A percentile compares a stretch with the other conserved stretches of the same genome.
phyloP scores from a whole-genome alignment of 257 asterid genomes.

The Primulina eburnea region DNA sequence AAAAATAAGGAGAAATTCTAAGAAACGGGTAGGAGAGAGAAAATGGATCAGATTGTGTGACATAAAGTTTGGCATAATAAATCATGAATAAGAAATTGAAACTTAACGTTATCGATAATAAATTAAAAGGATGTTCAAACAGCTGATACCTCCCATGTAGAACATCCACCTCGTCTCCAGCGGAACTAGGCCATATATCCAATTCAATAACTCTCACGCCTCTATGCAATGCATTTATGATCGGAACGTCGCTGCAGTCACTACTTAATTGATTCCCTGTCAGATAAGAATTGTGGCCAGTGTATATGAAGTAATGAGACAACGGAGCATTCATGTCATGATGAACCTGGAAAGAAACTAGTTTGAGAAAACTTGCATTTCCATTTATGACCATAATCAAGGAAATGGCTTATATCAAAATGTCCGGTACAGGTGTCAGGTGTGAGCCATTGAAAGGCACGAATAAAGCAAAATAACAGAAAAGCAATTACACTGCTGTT shows the following conservation, averaged over 20 bases:
- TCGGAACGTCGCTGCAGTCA: conserved; percentile 46
- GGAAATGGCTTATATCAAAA: not conserved
- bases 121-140: not conserved
- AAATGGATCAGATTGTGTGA: not conserved
- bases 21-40: not conserved
- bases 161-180: conserved; percentile 33
- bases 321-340: conserved; percentile 56
- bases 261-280: conserved; percentile 57
- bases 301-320: conserved; percentile 60
- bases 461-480: not conserved
- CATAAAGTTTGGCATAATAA: not conserved
- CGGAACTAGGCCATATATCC: conserved; percentile 47
- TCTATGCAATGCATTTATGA: conserved; percentile 33
- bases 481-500: not conserved
- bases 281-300: conserved; percentile 55
- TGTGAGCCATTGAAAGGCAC: not conserved
- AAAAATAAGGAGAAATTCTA: not conserved
- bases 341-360: conserved; percentile 36
- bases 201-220: conserved; percentile 52
- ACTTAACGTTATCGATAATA: not conserved
- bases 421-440: not conserved
- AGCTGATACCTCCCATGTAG: conserved; percentile 42
- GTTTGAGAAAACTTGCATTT: not conserved
- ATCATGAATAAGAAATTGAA: not conserved
- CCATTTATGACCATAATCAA: not conserved